phyloP scores from a whole-genome alignment of 2,329 filamentous ascomycete genomes.

The Penicillium freii region DNA sequence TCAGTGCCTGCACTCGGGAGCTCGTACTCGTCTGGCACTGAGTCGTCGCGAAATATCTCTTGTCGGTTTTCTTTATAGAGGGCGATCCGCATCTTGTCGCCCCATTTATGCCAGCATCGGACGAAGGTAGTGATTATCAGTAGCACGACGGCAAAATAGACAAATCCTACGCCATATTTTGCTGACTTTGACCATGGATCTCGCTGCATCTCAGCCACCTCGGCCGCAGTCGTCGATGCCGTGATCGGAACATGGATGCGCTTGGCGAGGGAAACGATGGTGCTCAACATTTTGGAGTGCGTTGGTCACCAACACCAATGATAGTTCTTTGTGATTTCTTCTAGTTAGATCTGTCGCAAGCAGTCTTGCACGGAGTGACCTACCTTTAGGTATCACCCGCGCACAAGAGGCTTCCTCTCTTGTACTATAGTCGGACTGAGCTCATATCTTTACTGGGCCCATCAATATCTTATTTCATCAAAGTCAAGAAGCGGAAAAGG shows the following conservation, averaged over 20 bases:
- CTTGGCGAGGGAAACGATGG: slow-evolving; percentile 37
- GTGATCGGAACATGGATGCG: slow-evolving; percentile 59
- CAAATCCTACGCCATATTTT: slow-evolving; percentile 84
- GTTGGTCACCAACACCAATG: not conserved
- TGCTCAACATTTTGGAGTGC: slow-evolving; percentile 16
- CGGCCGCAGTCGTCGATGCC: slow-evolving; percentile 53
- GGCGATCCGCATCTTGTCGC: slow-evolving; percentile 87
- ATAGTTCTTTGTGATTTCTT: not conserved
- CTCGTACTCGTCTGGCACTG: slow-evolving; percentile 60
- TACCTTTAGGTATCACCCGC: not conserved
- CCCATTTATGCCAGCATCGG: slow-evolving; percentile 84
- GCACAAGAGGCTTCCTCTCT: slow-evolving; percentile 6
- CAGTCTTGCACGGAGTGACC: not conserved
- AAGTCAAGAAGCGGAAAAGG: not conserved
- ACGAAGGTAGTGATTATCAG: slow-evolving; percentile 65
- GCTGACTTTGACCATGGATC: slow-evolving; percentile 80
- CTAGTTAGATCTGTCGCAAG: not conserved
- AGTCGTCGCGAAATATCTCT: slow-evolving; percentile 57
- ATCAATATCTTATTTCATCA: not conserved
- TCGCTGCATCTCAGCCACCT: slow-evolving; percentile 55
- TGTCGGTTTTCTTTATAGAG: slow-evolving; percentile 80
- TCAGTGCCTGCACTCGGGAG: slow-evolving; percentile 58
- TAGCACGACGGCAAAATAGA: slow-evolving; percentile 78
- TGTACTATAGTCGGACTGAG: slow-evolving; percentile 7
- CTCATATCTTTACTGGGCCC: slow-evolving; percentile 10